Conservation (phyloP, 805 yeast species). For the Nakazawaea ishiwadae region DNA sequence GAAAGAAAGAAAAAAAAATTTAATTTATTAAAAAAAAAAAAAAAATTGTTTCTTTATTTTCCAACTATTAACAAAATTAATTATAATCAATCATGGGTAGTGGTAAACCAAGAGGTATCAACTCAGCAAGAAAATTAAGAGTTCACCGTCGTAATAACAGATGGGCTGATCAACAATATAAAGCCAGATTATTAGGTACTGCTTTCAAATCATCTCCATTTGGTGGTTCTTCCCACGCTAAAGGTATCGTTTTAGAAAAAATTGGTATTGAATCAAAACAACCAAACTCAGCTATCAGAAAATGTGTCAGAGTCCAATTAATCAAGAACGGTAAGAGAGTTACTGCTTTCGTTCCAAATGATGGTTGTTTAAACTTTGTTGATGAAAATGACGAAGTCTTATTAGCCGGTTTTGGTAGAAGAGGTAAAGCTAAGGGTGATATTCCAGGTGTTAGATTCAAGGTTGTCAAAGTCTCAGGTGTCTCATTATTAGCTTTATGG, state of each 20-base stretch:
- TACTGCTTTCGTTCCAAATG: conserved; percentile 99
- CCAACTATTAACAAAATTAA: too few species aligned
- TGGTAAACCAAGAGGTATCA: conserved; percentile 99
- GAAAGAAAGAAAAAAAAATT: too few species aligned
- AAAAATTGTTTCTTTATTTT: too few species aligned
- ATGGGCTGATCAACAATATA: conserved; percentile 99
- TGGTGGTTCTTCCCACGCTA: conserved; percentile 99
- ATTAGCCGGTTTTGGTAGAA: conserved; percentile 99
- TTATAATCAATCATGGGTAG: conserved; percentile 87
- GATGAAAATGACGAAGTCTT: conserved; percentile 99
- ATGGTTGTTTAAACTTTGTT: conserved; percentile 99
- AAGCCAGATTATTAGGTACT: conserved; percentile 98
- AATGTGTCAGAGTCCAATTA: conserved; percentile 99
- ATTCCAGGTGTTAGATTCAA: conserved; percentile 99
- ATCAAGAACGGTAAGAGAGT: conserved; percentile 99
- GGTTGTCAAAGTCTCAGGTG: conserved; percentile 99
- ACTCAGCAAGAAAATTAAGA: conserved; percentile 99
- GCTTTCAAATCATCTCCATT: conserved; percentile 99
- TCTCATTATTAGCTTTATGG: conserved; percentile 98
- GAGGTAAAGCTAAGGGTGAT: conserved; percentile 99
- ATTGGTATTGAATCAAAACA: conserved; percentile 99
- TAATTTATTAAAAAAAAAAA: too few species aligned
- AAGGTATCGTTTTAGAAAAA: conserved; percentile 99
- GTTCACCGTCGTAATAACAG: conserved; percentile 99
- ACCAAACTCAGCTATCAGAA: conserved; percentile 99